Conservation (phyloP, 768 basidiomycete genomes). For the Russula earlei region DNA sequence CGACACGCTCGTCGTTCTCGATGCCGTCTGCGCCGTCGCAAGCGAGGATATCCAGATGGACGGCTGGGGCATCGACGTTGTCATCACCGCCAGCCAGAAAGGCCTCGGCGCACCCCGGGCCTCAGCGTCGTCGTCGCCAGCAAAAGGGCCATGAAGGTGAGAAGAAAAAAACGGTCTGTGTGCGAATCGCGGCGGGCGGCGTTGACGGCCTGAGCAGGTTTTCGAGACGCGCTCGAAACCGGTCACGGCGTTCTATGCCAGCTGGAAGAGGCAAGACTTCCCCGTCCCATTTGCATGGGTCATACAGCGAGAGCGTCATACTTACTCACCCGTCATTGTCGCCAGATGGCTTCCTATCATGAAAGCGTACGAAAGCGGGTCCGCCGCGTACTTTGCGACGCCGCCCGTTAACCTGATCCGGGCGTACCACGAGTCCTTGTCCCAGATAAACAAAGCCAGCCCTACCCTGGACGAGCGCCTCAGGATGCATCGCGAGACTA, state of each 20-base stretch:
- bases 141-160: constrained; percentile 65
- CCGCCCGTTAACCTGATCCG: constrained; percentile 92
- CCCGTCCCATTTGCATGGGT: not conserved
- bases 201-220: constrained; percentile 31
- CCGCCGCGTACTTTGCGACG: constrained; percentile 86
- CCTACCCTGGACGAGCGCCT: constrained; percentile 75
- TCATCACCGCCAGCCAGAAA: constrained; percentile 82
- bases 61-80: constrained; percentile 85
- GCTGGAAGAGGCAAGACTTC: constrained; percentile 67
- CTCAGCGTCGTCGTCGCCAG: constrained; percentile 80
- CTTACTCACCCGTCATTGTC: not conserved
- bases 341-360: constrained; percentile 88
- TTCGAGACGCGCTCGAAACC: constrained; percentile 55
- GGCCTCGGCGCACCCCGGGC: constrained; percentile 93
- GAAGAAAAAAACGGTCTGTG: constrained; percentile 1
- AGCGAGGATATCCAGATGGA: constrained; percentile 94
- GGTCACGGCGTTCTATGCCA: constrained; percentile 73
- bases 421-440: constrained; percentile 78
- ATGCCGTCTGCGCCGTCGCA: constrained; percentile 95
- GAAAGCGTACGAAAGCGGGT: constrained; percentile 80
- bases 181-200: not conserved
- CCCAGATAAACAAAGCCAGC: constrained; percentile 50
- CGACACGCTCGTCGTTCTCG: constrained; percentile 76
- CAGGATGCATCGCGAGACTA: constrained; percentile 59
- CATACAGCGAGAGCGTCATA: not conserved